Evolutionary conservation across 2,329 filamentous ascomycete species (phyloP), one percentile per base, ranked within the genome.

Genomic region (Fusarium sp.): DNA sequence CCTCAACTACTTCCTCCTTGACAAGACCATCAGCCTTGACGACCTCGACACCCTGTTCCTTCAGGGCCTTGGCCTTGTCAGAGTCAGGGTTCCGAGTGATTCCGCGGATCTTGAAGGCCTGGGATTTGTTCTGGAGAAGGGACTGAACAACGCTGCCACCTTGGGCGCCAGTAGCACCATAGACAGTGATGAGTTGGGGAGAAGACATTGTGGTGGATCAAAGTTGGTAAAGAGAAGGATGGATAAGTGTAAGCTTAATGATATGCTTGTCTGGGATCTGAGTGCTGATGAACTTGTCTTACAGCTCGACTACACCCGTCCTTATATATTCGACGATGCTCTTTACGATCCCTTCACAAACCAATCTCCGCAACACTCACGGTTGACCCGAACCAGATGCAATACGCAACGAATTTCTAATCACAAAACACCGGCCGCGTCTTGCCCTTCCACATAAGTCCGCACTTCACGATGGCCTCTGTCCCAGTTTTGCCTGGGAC

Each of bases 141-240:
- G 81, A 80, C 9, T 71, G 67, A 16, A 80, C 75, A 16, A 82
- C 80, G 47, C 78, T 80, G 36, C 79, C 77, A 10, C 81, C 81
- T 33, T 82, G 81, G 7, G 73, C 52, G 35, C 80, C 81, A 35
- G 80, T 82, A 35, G 81, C 77, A 13, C 81, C 80, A 63, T 79
- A 81, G 16, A 82, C 77, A 36, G 81, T 80, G 36, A 82, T 69
- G 66, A 80, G 50, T 60, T 78, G 80, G 45, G 76, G 47, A 56
- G 78, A 61, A 60, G 76, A 66, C 79, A 81, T 81, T 18, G 10
- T 66, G 33, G 16, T 25, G 42, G 54, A 27, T 33, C 5, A 29
- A 16, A 59, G 38, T 18, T 56, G 36, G 18, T 38, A n/a, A 14
- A 22, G 31, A 40, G 29, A 8, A 42, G 11, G 10, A 14, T 35